Evolutionary conservation across 257 asterid species (phyloP).

Genomic region (Paraleonurus japonicus): DNA sequence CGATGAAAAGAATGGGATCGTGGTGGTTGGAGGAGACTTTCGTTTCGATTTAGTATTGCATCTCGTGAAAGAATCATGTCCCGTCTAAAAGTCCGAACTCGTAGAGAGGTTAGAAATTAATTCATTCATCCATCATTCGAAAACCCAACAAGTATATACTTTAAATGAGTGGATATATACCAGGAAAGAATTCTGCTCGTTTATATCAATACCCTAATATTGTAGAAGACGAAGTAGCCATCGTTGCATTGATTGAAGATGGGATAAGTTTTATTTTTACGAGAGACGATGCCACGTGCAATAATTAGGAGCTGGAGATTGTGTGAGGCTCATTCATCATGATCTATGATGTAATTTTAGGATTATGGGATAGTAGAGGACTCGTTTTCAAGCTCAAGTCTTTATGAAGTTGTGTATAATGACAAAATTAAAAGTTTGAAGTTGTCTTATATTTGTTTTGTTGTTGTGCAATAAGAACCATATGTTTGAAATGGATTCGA

Average conservation of each 20-base stretch:
- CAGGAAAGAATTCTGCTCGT: no score
- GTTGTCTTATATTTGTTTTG: slow-evolving; percentile 6
- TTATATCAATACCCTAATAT: no score
- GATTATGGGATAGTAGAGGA: neutral
- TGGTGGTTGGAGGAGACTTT: neutral
- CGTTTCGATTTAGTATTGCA: neutral
- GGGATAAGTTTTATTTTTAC: neutral
- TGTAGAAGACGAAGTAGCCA: neutral
- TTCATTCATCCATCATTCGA: no score
- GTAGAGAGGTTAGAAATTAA: no score
- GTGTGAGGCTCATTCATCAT: neutral
- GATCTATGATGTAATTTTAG: neutral
- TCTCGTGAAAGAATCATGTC: no score
- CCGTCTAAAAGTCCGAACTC: no score
- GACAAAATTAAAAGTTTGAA: slow-evolving; percentile 16
- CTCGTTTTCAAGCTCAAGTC: neutral
- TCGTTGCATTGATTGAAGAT: neutral
- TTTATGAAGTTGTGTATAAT: no score
- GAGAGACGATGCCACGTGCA: neutral
- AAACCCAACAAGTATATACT: no score
- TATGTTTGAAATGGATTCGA: slow-evolving; percentile 18
- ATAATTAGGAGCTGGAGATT: neutral
- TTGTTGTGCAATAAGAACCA: slow-evolving; percentile 22
- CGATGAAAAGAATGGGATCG: slow-evolving; percentile 10
- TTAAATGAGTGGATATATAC: no score